Conservation (phyloP, 73 alveolate species). For the Paramecium sexaurelia region DNA sequence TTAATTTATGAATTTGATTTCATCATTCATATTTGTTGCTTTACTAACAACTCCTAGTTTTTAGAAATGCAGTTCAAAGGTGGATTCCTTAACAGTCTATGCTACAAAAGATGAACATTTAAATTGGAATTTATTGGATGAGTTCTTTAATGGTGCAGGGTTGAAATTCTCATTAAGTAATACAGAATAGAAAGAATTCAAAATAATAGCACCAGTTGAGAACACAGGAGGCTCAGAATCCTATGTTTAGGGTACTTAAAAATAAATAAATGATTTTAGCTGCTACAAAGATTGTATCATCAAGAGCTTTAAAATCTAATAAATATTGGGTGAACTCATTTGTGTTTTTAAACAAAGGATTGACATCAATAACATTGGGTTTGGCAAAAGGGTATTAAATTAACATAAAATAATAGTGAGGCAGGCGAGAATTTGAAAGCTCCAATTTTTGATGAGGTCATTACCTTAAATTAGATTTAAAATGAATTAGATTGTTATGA, state of each 20-base stretch:
- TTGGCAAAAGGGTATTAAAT: neutral
- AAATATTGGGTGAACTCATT: slow-evolving; percentile 22
- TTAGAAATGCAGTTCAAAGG: neutral
- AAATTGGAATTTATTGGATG: slow-evolving; percentile 12
- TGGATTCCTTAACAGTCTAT: neutral
- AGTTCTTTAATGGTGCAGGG: slow-evolving; percentile 4
- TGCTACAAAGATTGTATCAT: neutral
- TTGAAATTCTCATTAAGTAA: neutral
- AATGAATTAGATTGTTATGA: slow-evolving; percentile 19
- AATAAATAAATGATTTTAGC: neutral
- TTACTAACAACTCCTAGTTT: neutral
- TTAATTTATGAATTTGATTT: neutral
- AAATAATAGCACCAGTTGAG: neutral
- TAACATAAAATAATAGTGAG: neutral
- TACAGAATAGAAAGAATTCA: neutral
- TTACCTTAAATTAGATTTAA: neutral
- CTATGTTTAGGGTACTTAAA: neutral
- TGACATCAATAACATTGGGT: neutral
- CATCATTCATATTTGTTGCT: neutral
- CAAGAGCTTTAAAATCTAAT: neutral
- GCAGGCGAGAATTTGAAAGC: neutral
- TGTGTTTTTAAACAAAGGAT: neutral
- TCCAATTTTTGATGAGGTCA: neutral
- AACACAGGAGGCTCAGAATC: neutral
- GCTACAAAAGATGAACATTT: neutral